phyloP scores from a whole-genome alignment of 169 alveolate genomes.

The Cryptosporidium sp. region DNA sequence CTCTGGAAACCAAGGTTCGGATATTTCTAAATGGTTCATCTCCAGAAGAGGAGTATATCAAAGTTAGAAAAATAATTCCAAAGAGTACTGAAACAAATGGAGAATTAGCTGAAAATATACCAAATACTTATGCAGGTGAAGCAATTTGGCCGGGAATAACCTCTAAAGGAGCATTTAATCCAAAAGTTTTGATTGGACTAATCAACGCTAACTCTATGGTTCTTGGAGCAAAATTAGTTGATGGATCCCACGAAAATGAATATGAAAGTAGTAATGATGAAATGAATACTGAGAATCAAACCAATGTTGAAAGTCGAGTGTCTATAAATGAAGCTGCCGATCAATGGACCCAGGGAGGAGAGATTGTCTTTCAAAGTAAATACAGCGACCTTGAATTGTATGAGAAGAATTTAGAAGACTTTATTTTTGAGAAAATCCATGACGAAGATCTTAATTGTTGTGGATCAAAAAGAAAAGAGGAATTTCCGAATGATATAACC shows the following conservation, averaged over 20 bases:
- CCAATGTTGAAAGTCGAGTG: not conserved
- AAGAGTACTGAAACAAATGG: not conserved
- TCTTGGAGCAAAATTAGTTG: slow-evolving; percentile 13
- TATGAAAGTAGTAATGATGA: not conserved
- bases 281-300: not conserved
- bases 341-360: slow-evolving; percentile 72
- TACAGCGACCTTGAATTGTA: slow-evolving; percentile 1
- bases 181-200: slow-evolving; percentile 31
- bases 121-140: slow-evolving; percentile 20
- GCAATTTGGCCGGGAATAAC: slow-evolving; percentile 70
- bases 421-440: slow-evolving; percentile 1
- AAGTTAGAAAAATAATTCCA: not conserved
- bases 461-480: not conserved
- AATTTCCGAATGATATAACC: slow-evolving; percentile 32
- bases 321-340: not conserved
- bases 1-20: slow-evolving; percentile 34
- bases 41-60: not conserved
- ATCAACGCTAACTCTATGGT: slow-evolving; percentile 10
- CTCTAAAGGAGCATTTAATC: slow-evolving; percentile 54
- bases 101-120: not conserved
- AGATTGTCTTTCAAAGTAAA: slow-evolving; percentile 8
- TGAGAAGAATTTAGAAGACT: slow-evolving; percentile 30
- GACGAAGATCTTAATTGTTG: not conserved
- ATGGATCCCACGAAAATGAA: not conserved
- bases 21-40: slow-evolving; percentile 39